phyloP scores from a whole-genome alignment of 2,329 filamentous ascomycete genomes.

The Aspergillus latus region DNA sequence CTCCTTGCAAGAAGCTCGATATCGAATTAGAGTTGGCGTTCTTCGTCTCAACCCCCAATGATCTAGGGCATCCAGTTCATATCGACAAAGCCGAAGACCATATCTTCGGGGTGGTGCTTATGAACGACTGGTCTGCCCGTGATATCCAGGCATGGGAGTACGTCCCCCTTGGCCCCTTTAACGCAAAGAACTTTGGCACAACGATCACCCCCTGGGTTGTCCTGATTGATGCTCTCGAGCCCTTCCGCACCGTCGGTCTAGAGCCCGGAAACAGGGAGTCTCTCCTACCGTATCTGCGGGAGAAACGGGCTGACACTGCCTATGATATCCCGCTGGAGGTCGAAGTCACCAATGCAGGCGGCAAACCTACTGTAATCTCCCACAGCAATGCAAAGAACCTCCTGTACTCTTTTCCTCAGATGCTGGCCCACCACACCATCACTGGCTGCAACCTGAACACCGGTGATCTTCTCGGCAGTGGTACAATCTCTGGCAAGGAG shows the following conservation, averaged over 20 bases:
- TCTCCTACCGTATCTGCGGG: slow-evolving; percentile 64
- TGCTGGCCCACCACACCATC: slow-evolving; percentile 76
- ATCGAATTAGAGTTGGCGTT: slow-evolving; percentile 79
- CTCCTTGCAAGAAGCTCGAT: slow-evolving; percentile 66
- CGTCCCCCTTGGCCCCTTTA: slow-evolving; percentile 77
- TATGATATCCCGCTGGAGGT: slow-evolving; percentile 71
- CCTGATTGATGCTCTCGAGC: slow-evolving; percentile 71
- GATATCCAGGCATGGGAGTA: slow-evolving; percentile 87
- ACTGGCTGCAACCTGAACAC: slow-evolving; percentile 72
- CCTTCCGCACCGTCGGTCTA: slow-evolving; percentile 59
- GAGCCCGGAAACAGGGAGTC: slow-evolving; percentile 53
- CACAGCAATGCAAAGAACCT: slow-evolving; percentile 65
- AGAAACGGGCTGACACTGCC: slow-evolving; percentile 56
- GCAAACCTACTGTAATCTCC: slow-evolving; percentile 58
- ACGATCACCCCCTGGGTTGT: slow-evolving; percentile 79
- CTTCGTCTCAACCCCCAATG: slow-evolving; percentile 66
- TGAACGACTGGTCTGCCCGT: slow-evolving; percentile 86
- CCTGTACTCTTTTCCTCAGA: slow-evolving; percentile 80
- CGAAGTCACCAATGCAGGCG: slow-evolving; percentile 50
- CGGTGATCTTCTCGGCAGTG: slow-evolving; percentile 74
- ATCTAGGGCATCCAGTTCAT: slow-evolving; percentile 62
- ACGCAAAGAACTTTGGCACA: slow-evolving; percentile 78
- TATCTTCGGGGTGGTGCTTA: slow-evolving; percentile 75
- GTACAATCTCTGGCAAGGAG: slow-evolving; percentile 70
- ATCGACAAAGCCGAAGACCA: slow-evolving; percentile 66